Evolutionary conservation across 768 basidiomycete species (phyloP), one percentile per base, ranked within the genome.

Genomic region (Collybia nuda): DNA sequence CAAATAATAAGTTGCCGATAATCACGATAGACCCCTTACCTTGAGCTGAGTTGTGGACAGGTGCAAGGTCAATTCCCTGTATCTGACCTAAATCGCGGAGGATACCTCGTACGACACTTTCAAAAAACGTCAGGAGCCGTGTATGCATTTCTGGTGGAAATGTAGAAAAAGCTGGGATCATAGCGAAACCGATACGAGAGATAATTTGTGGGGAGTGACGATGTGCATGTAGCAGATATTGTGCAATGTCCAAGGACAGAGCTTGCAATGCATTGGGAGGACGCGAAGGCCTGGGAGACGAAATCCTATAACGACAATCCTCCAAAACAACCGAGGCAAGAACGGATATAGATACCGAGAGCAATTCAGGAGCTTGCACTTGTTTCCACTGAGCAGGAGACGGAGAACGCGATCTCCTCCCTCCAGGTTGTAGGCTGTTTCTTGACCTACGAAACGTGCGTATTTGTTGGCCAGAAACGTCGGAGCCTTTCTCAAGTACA

Each of bases 211-310:
- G 73, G 44, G 80, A 76, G 50, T 76, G 71, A 5, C 73, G 70
- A 55, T 86, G 80, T 23, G 71, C 67, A 50, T 82, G 73, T 19
- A 84, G 66, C 21, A 94, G 75, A 55, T 83, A 79, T 51, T 81
- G 80, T 3, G 87, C 87, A 18, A 92, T 77, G 64, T 91, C 88
- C 26, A 94, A 67, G 3, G 77, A 78, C 23, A 86, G 64, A 0
- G 82, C 77, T 58, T 93, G 91, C n/a, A 94, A 67, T 3, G 88
- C 75, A 60, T 90, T 82, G 2, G 90, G 87, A 12, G 91, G 91
- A 23, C 81, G 76, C 0, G 73, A 73, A 2, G 85, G 88, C 3
- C 85, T 77, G 14, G 85, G 83, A 7, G 68, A 73, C 9, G 75
- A 65, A 2, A 80, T 75, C 53, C 78, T 77, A 65, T 81, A 88